Conservation (phyloP, 176 grass and related monocot species). For the Rhynchospora breviuscula region DNA sequence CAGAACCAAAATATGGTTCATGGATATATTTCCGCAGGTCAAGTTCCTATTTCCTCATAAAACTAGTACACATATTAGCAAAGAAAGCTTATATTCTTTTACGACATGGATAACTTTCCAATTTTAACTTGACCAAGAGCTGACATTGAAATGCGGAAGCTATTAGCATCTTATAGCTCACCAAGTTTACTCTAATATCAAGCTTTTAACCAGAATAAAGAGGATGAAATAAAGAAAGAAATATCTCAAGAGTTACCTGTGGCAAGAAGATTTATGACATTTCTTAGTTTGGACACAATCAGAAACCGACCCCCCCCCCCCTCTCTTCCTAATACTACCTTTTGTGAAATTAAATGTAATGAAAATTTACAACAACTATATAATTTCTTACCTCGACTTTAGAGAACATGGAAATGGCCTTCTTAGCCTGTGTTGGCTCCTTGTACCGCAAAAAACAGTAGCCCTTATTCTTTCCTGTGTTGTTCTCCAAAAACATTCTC, state of each 20-base stretch:
- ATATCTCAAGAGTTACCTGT: not conserved
- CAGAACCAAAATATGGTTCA: too few relatives aligned
- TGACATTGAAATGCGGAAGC: not conserved
- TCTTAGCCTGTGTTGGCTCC: slow-evolving; percentile 46
- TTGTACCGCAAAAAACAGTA: slow-evolving; percentile 58
- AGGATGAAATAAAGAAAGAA: not conserved
- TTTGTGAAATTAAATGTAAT: slow-evolving; percentile 5
- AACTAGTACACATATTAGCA: not conserved
- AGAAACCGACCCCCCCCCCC: not conserved
- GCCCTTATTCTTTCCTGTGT: slow-evolving; percentile 47
- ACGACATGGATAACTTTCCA: not conserved
- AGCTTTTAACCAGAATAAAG: not conserved
- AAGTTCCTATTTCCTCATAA: not conserved
- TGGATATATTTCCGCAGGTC: not conserved
- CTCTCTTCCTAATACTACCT: not conserved
- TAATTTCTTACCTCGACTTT: slow-evolving; percentile 53
- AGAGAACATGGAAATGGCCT: slow-evolving; percentile 42
- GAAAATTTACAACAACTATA: not conserved
- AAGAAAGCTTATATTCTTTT: not conserved
- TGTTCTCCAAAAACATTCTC: slow-evolving; percentile 44
- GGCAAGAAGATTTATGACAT: not conserved
- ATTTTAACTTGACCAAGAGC: not conserved
- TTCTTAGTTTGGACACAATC: not conserved
- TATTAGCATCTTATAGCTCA: not conserved
- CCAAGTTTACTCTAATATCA: not conserved